Evolutionary conservation across 2,329 filamentous ascomycete genomes (phyloP).

Genomic region (Exophiala xenobiotica): DNA sequence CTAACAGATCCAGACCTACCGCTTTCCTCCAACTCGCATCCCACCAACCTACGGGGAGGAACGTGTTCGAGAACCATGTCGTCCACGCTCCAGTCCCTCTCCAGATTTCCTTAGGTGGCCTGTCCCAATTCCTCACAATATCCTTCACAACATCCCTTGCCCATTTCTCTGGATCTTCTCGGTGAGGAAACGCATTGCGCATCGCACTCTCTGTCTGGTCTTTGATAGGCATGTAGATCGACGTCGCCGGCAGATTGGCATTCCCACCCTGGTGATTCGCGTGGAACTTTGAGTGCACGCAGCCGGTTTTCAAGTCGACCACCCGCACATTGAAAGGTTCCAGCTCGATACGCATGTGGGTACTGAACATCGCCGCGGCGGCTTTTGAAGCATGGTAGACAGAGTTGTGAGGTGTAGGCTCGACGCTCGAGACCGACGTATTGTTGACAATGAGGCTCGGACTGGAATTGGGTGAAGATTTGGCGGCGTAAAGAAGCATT

Average conservation of each 20-base stretch:
- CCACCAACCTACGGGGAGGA: conserved; percentile 23
- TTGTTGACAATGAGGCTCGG: conserved; percentile 40
- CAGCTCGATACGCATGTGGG: conserved; percentile 37
- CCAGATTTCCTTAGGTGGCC: conserved; percentile 20
- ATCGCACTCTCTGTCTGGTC: conserved; percentile 22
- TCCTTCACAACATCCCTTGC: conserved; percentile 16
- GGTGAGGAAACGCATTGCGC: conserved; percentile 21
- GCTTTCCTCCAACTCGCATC: conserved; percentile 22
- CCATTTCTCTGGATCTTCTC: conserved; percentile 23
- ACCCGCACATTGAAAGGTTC: conserved; percentile 35
- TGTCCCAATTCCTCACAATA: conserved; percentile 7
- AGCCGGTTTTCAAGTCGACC: conserved; percentile 32
- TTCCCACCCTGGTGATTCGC: conserved; percentile 21
- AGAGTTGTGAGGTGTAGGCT: conserved; percentile 35
- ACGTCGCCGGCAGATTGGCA: conserved; percentile 12
- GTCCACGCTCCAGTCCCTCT: conserved; percentile 23
- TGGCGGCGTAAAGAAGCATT: conserved; percentile 25
- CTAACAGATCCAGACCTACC: conserved; percentile 20
- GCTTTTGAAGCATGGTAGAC: conserved; percentile 38
- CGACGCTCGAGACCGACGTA: conserved; percentile 36
- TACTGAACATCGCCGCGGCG: conserved; percentile 32
- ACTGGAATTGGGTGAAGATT: conserved; percentile 12
- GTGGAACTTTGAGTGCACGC: conserved; percentile 22
- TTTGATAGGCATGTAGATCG: conserved; percentile 17
- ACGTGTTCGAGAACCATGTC: conserved; percentile 21